Conservation (phyloP, 371 early-diverging fungal genomes). For the Mucor velutinosus region DNA sequence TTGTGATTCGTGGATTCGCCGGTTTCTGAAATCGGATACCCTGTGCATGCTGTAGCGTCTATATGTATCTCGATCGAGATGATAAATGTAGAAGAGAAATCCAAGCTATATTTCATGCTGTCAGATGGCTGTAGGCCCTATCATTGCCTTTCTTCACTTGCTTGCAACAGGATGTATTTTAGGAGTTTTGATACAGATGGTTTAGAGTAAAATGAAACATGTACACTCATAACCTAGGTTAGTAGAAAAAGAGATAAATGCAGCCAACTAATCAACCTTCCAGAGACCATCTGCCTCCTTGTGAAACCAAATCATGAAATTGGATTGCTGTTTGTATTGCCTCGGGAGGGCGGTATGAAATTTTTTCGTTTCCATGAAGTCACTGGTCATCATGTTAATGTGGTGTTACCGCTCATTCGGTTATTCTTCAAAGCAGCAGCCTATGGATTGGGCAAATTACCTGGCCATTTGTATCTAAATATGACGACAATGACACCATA, state of each 20-base stretch:
- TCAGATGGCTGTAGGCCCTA: not conserved
- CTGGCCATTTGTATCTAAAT: too few relatives aligned
- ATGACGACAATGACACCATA: too few relatives aligned
- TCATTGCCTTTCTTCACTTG: too few relatives aligned
- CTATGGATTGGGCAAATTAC: too few relatives aligned
- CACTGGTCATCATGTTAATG: not conserved
- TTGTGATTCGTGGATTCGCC: not conserved
- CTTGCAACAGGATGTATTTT: not conserved
- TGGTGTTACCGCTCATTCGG: not conserved
- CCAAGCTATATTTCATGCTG: not conserved
- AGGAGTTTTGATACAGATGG: not conserved
- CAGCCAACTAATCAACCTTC: not conserved
- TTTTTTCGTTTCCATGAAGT: not conserved
- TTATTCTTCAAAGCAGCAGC: too few relatives aligned
- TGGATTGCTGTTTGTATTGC: not conserved
- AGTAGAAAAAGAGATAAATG: not conserved
- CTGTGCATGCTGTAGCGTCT: not conserved
- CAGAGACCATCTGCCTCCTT: not conserved
- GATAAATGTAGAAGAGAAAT: not conserved
- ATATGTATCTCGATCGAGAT: not conserved
- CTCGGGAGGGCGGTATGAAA: not conserved
- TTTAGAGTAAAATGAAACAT: not conserved
- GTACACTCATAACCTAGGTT: not conserved
- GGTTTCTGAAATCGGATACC: not conserved
- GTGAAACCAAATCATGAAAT: not conserved